phyloP scores from a whole-genome alignment of 192 early-diverging fungal genomes.

The Hyaloraphidium curvatum region DNA sequence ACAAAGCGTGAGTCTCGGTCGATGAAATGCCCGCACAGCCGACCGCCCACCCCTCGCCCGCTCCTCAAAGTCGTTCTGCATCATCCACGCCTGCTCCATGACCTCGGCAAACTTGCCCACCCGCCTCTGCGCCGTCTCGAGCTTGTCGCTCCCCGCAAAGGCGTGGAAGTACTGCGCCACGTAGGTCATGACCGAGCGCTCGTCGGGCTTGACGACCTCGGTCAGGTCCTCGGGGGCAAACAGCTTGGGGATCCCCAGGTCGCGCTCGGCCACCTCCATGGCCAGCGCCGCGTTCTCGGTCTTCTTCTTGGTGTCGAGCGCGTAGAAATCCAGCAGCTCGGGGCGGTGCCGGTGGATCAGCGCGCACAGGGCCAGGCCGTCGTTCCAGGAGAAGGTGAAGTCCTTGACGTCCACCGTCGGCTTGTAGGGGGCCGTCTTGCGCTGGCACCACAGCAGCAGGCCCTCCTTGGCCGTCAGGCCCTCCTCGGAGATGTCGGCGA shows the following conservation, averaged over 20 bases:
- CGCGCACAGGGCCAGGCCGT: slow-evolving; percentile 88
- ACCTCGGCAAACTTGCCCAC: slow-evolving; percentile 82
- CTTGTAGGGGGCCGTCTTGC: slow-evolving; percentile 73
- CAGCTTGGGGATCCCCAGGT: slow-evolving; percentile 79
- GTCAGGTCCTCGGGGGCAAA: slow-evolving; percentile 92
- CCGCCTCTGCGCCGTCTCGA: slow-evolving; percentile 76
- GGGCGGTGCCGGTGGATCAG: slow-evolving; percentile 95
- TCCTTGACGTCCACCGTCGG: slow-evolving; percentile 71
- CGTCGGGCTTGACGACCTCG: slow-evolving; percentile 83
- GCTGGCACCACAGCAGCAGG: slow-evolving; percentile 90
- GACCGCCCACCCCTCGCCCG: no score
- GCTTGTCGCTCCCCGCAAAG: slow-evolving; percentile 70
- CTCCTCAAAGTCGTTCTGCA: slow-evolving; percentile 83
- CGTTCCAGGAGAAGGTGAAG: slow-evolving; percentile 84
- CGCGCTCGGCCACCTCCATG: slow-evolving; percentile 78
- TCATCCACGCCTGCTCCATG: slow-evolving; percentile 73
- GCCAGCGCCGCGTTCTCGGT: slow-evolving; percentile 81
- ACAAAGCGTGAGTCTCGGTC: no score
- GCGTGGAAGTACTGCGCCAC: slow-evolving; percentile 98
- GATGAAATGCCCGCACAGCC: no score
- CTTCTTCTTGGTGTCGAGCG: slow-evolving; percentile 61
- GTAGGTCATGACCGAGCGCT: slow-evolving; percentile 94
- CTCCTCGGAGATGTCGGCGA: slow-evolving; percentile 86
- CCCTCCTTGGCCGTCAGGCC: slow-evolving; percentile 93
- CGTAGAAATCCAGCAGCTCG: slow-evolving; percentile 75